Conservation (phyloP, 2,329 filamentous ascomycete species). For the Arachnomyces sp. region DNA sequence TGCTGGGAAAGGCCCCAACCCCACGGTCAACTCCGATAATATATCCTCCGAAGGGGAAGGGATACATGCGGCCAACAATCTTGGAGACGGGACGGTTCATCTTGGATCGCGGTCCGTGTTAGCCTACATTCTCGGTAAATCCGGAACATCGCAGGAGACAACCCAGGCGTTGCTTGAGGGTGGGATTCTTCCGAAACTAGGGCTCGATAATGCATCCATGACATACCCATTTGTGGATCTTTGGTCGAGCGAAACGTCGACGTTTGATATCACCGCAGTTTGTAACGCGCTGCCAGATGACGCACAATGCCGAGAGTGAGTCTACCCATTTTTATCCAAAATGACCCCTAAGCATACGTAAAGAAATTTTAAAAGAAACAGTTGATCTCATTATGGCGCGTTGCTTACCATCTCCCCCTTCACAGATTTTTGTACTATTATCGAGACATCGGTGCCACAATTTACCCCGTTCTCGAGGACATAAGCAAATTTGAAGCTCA, state of each 20-base stretch:
- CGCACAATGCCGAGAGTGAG: constrained; percentile 46
- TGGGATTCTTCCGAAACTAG: constrained; percentile 54
- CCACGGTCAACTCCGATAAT: constrained; percentile 13
- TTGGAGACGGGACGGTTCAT: constrained; percentile 53
- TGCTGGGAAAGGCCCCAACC: too few relatives aligned
- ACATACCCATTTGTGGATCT: constrained; percentile 59
- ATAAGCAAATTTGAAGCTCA: constrained; percentile 47
- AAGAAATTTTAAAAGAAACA: too few relatives aligned
- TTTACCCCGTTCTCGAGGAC: constrained; percentile 54
- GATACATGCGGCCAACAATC: constrained; percentile 52
- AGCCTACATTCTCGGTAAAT: constrained; percentile 50
- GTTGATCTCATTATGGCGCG: too few relatives aligned
- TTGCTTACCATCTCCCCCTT: not conserved
- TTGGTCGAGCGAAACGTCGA: constrained; percentile 54
- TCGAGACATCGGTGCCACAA: constrained; percentile 49
- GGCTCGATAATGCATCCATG: constrained; percentile 55
- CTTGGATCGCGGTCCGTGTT: constrained; percentile 54
- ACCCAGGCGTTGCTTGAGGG: constrained; percentile 50
- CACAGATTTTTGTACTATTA: constrained; percentile 50
- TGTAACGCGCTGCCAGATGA: constrained; percentile 52
- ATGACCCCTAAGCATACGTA: too few relatives aligned
- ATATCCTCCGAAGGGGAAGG: constrained; percentile 42
- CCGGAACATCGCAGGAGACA: constrained; percentile 36
- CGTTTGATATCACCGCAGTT: constrained; percentile 49
- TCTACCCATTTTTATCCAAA: constrained; percentile 4